Conservation (phyloP, 345 rosid genomes). For the Dimocarpus longan region DNA sequence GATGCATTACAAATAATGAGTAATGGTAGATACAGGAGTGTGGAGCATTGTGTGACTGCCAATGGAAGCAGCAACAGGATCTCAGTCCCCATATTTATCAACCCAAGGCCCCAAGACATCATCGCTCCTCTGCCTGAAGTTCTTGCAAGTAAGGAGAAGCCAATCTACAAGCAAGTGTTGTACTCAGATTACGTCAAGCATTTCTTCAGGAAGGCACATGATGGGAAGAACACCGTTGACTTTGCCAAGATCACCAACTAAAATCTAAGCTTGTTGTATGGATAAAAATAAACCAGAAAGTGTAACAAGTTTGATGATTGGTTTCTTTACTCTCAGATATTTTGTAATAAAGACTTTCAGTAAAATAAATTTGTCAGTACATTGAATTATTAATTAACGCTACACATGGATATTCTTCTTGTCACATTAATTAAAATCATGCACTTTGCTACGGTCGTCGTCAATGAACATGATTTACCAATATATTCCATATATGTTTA, state of each 20-base stretch:
- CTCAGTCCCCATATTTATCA: conserved; percentile 34
- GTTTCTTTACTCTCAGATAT: too few relatives aligned
- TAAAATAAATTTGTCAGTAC: too few relatives aligned
- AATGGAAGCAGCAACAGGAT: conserved; percentile 22
- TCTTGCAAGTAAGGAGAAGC: conserved; percentile 20
- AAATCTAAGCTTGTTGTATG: not conserved
- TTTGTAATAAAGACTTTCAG: too few relatives aligned
- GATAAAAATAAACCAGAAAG: too few relatives aligned
- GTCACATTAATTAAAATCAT: too few relatives aligned
- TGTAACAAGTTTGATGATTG: too few relatives aligned
- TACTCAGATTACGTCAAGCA: conserved; percentile 39
- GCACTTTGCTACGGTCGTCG: too few relatives aligned
- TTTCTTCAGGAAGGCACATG: conserved; percentile 41
- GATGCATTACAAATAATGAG: conserved; percentile 34
- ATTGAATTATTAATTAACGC: too few relatives aligned
- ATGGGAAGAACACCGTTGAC: conserved; percentile 36
- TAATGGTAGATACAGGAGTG: conserved; percentile 32
- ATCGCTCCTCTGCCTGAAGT: conserved; percentile 29
- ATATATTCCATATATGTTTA: too few relatives aligned
- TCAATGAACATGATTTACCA: too few relatives aligned
- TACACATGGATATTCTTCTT: too few relatives aligned
- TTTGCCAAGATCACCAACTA: conserved; percentile 14
- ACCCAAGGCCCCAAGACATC: conserved; percentile 17
- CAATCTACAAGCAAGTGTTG: conserved; percentile 27
- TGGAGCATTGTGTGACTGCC: conserved; percentile 28